phyloP scores from a whole-genome alignment of 192 early-diverging fungal genomes.

The Rhizoclosmatium globosum region DNA sequence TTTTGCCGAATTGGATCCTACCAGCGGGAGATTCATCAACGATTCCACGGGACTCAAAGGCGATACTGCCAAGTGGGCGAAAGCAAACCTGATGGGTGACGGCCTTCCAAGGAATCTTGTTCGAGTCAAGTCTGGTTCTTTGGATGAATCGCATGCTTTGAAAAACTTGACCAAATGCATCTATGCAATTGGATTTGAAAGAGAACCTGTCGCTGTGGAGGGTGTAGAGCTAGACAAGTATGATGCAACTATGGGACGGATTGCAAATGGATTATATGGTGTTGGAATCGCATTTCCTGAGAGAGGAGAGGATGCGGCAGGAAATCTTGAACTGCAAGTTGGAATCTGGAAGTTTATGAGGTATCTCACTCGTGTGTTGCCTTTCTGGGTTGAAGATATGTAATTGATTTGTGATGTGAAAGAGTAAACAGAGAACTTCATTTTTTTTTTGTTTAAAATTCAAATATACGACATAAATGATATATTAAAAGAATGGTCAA shows the following conservation, averaged over 20 bases:
- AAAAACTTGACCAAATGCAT: slow-evolving; percentile 3
- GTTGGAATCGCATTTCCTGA: slow-evolving; percentile 36
- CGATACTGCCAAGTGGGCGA: slow-evolving; percentile 35
- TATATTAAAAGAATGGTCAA: too few species aligned
- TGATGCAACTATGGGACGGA: slow-evolving; percentile 11
- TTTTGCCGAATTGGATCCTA: not conserved
- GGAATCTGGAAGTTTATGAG: slow-evolving; percentile 36
- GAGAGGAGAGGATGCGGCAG: slow-evolving; percentile 21
- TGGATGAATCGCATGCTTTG: not conserved
- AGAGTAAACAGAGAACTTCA: too few species aligned
- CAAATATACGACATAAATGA: too few species aligned
- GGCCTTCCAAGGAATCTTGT: not conserved
- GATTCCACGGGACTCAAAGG: slow-evolving; percentile 34
- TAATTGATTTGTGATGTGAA: too few species aligned
- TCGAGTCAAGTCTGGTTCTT: not conserved
- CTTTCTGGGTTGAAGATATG: not conserved
- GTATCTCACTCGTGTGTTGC: not conserved
- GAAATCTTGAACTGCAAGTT: slow-evolving; percentile 32
- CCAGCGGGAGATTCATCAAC: slow-evolving; percentile 12
- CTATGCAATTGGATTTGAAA: slow-evolving; percentile 35
- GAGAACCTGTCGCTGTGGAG: not conserved
- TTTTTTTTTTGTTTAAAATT: too few species aligned
- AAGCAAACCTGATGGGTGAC: not conserved
- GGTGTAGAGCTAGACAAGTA: slow-evolving; percentile 2
- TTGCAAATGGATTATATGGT: slow-evolving; percentile 28